Conservation (phyloP, 495 filamentous ascomycete genomes). For the Friedmanniomyces simplex region DNA sequence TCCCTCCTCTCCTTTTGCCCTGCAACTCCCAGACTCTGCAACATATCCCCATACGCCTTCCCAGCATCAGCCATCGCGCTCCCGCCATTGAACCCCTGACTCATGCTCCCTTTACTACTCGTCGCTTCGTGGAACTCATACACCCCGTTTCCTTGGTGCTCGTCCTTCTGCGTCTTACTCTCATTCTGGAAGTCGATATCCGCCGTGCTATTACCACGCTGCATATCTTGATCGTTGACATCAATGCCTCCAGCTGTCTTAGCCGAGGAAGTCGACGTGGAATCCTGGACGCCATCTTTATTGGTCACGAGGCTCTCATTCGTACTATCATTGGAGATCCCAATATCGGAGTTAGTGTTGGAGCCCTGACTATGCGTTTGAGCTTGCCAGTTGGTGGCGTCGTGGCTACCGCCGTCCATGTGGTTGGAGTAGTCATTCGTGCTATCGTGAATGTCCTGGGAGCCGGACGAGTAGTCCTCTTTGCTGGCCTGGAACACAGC, state of each 20-base stretch:
- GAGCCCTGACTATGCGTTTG: background rate
- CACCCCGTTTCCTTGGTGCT: background rate
- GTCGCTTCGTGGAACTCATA: slow-evolving; percentile 1
- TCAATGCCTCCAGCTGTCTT: background rate
- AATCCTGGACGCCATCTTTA: background rate
- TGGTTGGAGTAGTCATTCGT: slow-evolving; percentile 1
- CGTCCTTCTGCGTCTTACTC: background rate
- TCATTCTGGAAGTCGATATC: background rate
- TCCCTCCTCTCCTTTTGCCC: background rate
- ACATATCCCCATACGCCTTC: background rate
- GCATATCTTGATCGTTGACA: background rate
- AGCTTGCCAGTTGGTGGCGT: background rate
- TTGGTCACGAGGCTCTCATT: background rate
- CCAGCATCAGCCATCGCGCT: background rate
- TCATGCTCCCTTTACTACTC: background rate
- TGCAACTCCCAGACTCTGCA: background rate
- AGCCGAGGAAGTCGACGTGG: background rate
- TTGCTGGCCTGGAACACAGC: background rate
- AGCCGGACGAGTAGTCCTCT: background rate
- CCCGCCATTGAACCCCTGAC: background rate
- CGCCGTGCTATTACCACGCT: background rate
- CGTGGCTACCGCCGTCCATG: background rate
- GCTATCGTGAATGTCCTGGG: slow-evolving; percentile 1
- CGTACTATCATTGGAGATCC: background rate
- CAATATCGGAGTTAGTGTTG: background rate